Percentiles rank a stretch among this genome's conserved stretches.
Conservation (phyloP, 2,329 filamentous ascomycete genomes). For the Parastagonospora avenae region DNA sequence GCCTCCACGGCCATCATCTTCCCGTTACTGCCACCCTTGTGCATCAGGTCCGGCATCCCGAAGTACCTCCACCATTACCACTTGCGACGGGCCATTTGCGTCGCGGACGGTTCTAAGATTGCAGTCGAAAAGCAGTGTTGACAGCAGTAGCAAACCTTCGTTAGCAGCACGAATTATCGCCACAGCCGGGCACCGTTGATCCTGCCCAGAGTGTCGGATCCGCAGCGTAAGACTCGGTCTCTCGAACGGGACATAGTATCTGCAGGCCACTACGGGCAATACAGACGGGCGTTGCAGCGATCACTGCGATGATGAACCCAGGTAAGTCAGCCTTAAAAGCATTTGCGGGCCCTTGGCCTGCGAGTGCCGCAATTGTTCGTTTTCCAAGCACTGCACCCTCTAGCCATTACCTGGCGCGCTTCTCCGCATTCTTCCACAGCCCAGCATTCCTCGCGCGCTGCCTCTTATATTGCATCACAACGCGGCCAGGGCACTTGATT, state of each 20-base stretch:
- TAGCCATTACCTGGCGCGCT: conserved; percentile 40
- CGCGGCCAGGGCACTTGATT: conserved; percentile 26
- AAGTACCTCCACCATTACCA: conserved; percentile 7
- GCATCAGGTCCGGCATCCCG: conserved; percentile 20
- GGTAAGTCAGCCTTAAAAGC: conserved; percentile 44
- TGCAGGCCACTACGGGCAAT: conserved; percentile 23
- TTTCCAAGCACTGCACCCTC: conserved; percentile 30
- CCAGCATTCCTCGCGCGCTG: conserved; percentile 38
- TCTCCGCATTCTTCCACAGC: conserved; percentile 45
- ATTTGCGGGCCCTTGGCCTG: conserved; percentile 29
- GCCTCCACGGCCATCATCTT: conserved; percentile 20
- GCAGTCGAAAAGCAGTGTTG: conserved; percentile 9
- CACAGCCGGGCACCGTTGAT: conserved; percentile 32
- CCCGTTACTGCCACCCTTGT: conserved; percentile 20
- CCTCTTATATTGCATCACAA: conserved; percentile 38
- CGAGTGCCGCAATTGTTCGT: conserved; percentile 29
- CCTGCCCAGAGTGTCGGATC: conserved; percentile 33
- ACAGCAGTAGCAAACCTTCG: conserved; percentile 16
- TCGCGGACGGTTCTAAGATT: conserved; percentile 11
- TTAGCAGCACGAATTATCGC: conserved; percentile 33
- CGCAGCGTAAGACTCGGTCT: conserved; percentile 31
- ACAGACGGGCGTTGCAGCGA: conserved; percentile 25
- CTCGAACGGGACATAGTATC: conserved; percentile 23
- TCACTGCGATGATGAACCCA: conserved; percentile 43
- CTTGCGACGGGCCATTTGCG: conserved; percentile 11